Conservation (phyloP, 192 early-diverging fungal genomes). For the Coemansia biformis region DNA sequence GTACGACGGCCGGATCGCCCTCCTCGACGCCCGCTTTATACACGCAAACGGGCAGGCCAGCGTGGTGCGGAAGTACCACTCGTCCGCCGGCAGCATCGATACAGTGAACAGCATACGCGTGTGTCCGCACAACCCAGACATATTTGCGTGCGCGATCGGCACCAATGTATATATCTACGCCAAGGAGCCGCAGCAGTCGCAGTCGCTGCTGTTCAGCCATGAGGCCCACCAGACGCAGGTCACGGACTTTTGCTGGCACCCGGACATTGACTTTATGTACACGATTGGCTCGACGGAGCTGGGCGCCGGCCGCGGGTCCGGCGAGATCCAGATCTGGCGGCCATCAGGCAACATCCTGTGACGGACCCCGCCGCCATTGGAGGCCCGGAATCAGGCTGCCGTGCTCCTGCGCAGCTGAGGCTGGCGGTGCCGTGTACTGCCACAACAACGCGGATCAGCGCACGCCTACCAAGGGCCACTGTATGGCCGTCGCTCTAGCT, state of each 20-base stretch:
- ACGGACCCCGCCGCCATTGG: no score
- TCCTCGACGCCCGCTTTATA: constrained; percentile 29
- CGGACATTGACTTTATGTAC: constrained; percentile 20
- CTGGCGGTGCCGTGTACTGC: no score
- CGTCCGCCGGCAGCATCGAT: constrained; percentile 1
- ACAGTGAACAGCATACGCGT: constrained; percentile 11
- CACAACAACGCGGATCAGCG: no score
- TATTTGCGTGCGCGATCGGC: constrained; percentile 30
- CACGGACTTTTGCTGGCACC: constrained; percentile 41
- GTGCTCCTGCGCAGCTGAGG: no score
- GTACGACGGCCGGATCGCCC: constrained; percentile 8
- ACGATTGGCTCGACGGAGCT: constrained; percentile 39
- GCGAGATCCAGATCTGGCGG: constrained; percentile 46
- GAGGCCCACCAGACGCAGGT: constrained; percentile 28
- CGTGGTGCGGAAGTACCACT: constrained; percentile 1
- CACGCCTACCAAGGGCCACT: no score
- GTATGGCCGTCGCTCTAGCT: no score
- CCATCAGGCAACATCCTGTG: constrained; percentile 8
- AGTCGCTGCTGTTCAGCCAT: constrained; percentile 25
- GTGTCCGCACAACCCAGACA: constrained; percentile 24
- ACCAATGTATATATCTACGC: constrained; percentile 28
- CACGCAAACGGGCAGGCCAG: background rate
- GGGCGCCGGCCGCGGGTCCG: constrained; percentile 9
- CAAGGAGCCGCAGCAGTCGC: background rate
- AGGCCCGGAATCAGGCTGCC: no score